Conservation (phyloP, 2,329 filamentous ascomycete genomes). For the Fusarium nelsonii region DNA sequence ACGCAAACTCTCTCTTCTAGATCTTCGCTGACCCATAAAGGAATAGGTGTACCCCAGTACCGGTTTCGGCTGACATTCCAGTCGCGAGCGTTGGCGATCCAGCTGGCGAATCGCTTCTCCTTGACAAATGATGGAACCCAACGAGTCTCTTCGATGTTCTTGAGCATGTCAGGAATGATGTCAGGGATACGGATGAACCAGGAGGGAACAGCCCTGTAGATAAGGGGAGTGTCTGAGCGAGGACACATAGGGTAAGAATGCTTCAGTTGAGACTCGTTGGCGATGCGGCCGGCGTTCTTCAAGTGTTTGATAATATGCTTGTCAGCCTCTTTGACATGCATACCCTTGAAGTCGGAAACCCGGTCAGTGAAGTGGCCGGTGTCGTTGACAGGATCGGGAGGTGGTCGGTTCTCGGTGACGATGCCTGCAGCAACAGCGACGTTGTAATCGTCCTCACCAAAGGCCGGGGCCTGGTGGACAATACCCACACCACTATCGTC, state of each 20-base stretch:
- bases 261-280: slow-evolving; percentile 87
- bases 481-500: slow-evolving; percentile 92
- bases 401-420: slow-evolving; percentile 79
- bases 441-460: slow-evolving; percentile 96
- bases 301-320: slow-evolving; percentile 93
- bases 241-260: slow-evolving; percentile 96
- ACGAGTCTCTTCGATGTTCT: slow-evolving; percentile 88
- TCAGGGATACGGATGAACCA: slow-evolving; percentile 94
- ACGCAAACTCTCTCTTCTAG: slow-evolving; percentile 87
- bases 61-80: slow-evolving; percentile 96
- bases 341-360: slow-evolving; percentile 83
- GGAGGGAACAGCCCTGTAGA: slow-evolving; percentile 90
- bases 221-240: slow-evolving; percentile 93
- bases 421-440: slow-evolving; percentile 81
- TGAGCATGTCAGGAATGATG: slow-evolving; percentile 88
- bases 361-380: slow-evolving; percentile 82
- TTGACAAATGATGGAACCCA: slow-evolving; percentile 95
- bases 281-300: slow-evolving; percentile 79
- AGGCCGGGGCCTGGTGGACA: slow-evolving; percentile 93
- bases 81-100: slow-evolving; percentile 91
- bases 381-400: slow-evolving; percentile 93
- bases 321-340: slow-evolving; percentile 92
- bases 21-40: slow-evolving; percentile 92
- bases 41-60: slow-evolving; percentile 95
- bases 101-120: slow-evolving; percentile 89